Evolutionary conservation across 2,329 filamentous ascomycete species (phyloP).

Genomic region (Alternaria angustiovoidea): DNA sequence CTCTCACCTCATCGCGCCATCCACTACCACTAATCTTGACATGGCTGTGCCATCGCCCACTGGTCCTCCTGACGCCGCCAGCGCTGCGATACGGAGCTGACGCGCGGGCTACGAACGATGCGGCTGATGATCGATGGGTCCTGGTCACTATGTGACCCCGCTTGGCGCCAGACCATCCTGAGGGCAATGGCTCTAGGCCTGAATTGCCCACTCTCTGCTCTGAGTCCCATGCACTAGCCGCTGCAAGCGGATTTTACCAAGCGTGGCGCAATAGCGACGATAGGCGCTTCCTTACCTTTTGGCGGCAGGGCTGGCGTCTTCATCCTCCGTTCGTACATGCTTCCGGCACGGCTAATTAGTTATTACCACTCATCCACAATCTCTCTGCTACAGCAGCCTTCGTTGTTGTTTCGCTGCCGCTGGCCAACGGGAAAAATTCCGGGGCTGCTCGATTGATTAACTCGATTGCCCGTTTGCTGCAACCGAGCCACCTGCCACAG

Average conservation of each 20-base stretch:
- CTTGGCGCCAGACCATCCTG: conserved; percentile 50
- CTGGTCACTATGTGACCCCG: conserved; percentile 45
- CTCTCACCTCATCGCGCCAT: conserved; percentile 34
- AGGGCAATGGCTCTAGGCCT: conserved; percentile 50
- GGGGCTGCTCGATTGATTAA: conserved; percentile 1
- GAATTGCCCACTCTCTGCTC: conserved; percentile 40
- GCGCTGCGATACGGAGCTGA: conserved; percentile 28
- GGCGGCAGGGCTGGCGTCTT: conserved; percentile 45
- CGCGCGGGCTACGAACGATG: conserved; percentile 39
- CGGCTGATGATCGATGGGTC: conserved; percentile 50
- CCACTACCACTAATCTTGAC: conserved; percentile 4
- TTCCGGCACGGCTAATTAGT: conserved; percentile 49
- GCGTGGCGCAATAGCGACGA: conserved; percentile 45
- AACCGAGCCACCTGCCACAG: conserved; percentile 22
- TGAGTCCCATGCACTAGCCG: conserved; percentile 45
- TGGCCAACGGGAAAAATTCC: conserved; percentile 31
- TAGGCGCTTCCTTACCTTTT: conserved; percentile 36
- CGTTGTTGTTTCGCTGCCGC: conserved; percentile 24
- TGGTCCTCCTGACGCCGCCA: conserved; percentile 28
- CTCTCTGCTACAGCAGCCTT: conserved; percentile 15
- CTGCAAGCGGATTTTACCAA: conserved; percentile 47
- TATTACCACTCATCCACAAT: conserved; percentile 34
- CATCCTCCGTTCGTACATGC: conserved; percentile 22
- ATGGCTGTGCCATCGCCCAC: conserved; percentile 14
- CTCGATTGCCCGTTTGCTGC: conserved; percentile 1